A percentile compares a stretch with the other conserved stretches of the same genome.
These are phyloP conservation scores for Chrysanthemum makinoi DNA, from an alignment of 129 eudicot species.

Conservation along the genomic window DNA sequence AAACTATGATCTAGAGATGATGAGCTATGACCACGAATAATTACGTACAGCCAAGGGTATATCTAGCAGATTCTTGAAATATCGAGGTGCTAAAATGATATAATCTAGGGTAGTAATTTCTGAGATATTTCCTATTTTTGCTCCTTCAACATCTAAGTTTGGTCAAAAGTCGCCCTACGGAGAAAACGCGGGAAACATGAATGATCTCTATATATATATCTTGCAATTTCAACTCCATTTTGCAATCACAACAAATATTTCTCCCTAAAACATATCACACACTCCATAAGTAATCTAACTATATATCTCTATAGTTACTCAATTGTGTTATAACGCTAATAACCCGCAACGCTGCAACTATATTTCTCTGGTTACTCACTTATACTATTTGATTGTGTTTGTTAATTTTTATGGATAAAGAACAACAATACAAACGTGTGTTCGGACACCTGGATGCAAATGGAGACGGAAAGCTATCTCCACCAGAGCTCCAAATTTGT, in stretches of 20 bases:
- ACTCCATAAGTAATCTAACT: neutral
- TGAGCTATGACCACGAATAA: conserved; percentile 3
- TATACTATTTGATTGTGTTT: neutral
- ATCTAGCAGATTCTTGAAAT: conserved; percentile 7
- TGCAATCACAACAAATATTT: too few species aligned
- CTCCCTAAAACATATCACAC: neutral
- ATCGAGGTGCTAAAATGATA: neutral
- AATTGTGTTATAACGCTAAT: neutral
- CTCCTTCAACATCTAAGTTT: neutral
- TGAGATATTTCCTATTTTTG: conserved; percentile 19
- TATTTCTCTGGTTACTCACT: neutral
- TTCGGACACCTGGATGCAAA: conserved; percentile 52
- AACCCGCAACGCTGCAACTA: too few species aligned
- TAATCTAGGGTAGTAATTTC: conserved; percentile 1
- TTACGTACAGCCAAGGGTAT: neutral
- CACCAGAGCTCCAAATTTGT: conserved; percentile 55
- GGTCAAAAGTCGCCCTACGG: conserved; percentile 25
- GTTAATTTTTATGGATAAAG: conserved; percentile 29
- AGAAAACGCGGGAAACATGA: conserved; percentile 5
- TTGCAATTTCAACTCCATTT: neutral
- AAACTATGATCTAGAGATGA: neutral
- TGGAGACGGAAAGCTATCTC: conserved; percentile 58
- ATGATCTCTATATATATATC: neutral
- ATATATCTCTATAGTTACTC: neutral
- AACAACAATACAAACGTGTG: conserved; percentile 47